Percentiles rank a stretch among this genome's conserved stretches.
Conservation (phyloP, 2,329 filamentous ascomycete species). For the Aspergillus sp. region DNA sequence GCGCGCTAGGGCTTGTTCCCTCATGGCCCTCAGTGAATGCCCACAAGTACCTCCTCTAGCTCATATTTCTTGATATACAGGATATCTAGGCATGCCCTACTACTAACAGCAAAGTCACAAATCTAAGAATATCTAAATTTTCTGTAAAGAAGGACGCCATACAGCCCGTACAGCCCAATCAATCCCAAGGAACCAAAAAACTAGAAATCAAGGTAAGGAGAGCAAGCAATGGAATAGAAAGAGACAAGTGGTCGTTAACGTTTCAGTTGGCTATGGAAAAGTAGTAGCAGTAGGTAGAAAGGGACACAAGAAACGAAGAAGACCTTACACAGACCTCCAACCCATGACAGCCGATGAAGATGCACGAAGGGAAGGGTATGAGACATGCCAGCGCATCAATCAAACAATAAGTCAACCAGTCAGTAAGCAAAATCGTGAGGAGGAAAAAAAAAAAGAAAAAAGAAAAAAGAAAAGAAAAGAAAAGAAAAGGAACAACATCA, state of each 20-base stretch:
- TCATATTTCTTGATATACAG: too few species aligned
- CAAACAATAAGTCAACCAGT: conserved; percentile 1
- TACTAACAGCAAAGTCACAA: too few species aligned
- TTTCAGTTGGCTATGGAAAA: conserved; percentile 1
- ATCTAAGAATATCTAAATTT: too few species aligned
- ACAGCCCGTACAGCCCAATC: too few species aligned
- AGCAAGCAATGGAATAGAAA: neutral
- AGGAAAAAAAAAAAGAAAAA: conserved; percentile 1
- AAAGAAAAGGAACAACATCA: conserved; percentile 4
- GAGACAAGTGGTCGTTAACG: neutral
- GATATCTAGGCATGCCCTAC: too few species aligned
- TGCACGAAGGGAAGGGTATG: conserved; percentile 24
- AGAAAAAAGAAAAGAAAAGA: too few species aligned
- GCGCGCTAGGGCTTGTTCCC: too few species aligned
- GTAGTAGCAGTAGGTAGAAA: conserved; percentile 15
- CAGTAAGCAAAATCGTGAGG: neutral
- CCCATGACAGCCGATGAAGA: conserved; percentile 19
- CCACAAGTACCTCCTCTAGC: too few species aligned
- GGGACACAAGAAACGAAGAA: conserved; percentile 7
- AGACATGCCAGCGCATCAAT: conserved; percentile 11
- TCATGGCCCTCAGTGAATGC: neutral
- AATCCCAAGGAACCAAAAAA: neutral
- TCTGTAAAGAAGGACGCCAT: too few species aligned
- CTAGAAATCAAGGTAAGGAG: conserved; percentile 2
- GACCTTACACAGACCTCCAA: conserved; percentile 15